Percentiles rank a stretch among this genome's conserved stretches.
Evolutionary conservation across 495 filamentous ascomycete species (phyloP).

Genomic region (Penicillium bialowiezense): DNA sequence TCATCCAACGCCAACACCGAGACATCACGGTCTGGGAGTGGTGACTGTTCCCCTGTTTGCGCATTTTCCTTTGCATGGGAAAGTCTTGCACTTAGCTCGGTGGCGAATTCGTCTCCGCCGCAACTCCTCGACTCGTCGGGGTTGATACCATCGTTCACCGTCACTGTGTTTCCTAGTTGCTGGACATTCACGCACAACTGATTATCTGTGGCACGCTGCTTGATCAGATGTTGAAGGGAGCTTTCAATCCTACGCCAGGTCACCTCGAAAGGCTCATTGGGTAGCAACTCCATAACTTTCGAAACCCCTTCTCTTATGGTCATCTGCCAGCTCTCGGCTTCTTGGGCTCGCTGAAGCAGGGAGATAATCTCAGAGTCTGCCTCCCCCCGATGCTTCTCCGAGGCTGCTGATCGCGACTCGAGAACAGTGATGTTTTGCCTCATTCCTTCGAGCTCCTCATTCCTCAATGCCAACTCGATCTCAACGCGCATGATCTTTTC

Average conservation of each 20-base stretch:
- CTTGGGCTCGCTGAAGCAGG: conserved; percentile 26
- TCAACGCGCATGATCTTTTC: conserved; percentile 8
- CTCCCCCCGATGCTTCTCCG: conserved; percentile 22
- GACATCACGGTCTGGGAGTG: background rate
- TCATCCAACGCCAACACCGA: background rate
- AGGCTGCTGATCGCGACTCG: conserved; percentile 11
- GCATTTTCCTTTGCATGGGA: background rate
- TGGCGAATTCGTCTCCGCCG: no score
- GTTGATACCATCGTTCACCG: background rate
- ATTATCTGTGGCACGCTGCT: background rate
- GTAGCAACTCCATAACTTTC: conserved; percentile 3
- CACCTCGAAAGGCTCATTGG: conserved; percentile 14
- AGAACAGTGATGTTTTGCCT: conserved; percentile 12
- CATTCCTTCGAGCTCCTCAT: conserved; percentile 12
- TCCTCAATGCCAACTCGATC: conserved; percentile 6
- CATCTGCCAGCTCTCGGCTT: conserved; percentile 23
- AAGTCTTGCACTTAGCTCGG: no score
- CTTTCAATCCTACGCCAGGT: conserved; percentile 18
- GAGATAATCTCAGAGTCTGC: conserved; percentile 23
- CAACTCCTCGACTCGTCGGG: background rate
- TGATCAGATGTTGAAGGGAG: conserved; percentile 6
- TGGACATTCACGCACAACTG: background rate
- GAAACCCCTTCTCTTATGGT: conserved; percentile 18
- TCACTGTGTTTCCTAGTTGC: background rate
- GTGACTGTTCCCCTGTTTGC: background rate